A percentile compares a stretch with the other conserved stretches of the same genome.
Evolutionary conservation across 2,329 filamentous ascomycete species (phyloP).

Genomic region (Calonectria pseudoturangicola): DNA sequence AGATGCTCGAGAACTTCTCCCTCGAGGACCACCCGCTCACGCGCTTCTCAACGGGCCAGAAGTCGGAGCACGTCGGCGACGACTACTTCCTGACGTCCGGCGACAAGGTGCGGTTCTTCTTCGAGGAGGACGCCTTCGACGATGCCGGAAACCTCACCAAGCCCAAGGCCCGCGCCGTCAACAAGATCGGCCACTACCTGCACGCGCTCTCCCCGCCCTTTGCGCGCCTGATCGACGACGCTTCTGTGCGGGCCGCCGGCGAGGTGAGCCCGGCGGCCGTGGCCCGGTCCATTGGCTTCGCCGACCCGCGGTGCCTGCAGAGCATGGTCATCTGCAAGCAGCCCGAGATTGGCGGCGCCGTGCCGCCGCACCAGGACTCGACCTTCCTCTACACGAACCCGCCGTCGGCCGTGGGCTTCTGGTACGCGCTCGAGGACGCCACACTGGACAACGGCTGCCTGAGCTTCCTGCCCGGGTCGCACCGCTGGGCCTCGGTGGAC

Average conservation of each 20-base stretch:
- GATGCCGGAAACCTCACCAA: conserved; percentile 78
- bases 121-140: conserved; percentile 94
- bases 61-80: conserved; percentile 88
- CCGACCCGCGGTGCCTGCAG: conserved; percentile 86
- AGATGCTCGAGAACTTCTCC: conserved; percentile 83
- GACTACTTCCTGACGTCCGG: conserved; percentile 93
- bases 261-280: conserved; percentile 74
- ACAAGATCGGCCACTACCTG: conserved; percentile 89
- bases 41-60: conserved; percentile 90
- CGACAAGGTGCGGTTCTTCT: conserved; percentile 97
- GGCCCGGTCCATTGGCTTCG: conserved; percentile 82
- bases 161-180: conserved; percentile 89
- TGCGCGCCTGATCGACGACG: conserved; percentile 72
- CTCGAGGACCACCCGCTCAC: conserved; percentile 94
- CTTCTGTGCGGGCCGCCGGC: conserved; percentile 57
- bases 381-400: conserved; percentile 94
- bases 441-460: conserved; percentile 91
- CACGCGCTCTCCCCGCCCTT: conserved; percentile 82
- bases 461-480: conserved; percentile 89
- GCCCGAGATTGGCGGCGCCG: conserved; percentile 93
- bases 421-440: conserved; percentile 97
- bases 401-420: conserved; percentile 94
- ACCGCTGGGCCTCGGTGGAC: conserved; percentile 81
- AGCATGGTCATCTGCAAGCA: conserved; percentile 99
- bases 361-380: conserved; percentile 93